Evolutionary conservation across 1,284 basidiomycete species (phyloP).

Genomic region (Irpex sp.): DNA sequence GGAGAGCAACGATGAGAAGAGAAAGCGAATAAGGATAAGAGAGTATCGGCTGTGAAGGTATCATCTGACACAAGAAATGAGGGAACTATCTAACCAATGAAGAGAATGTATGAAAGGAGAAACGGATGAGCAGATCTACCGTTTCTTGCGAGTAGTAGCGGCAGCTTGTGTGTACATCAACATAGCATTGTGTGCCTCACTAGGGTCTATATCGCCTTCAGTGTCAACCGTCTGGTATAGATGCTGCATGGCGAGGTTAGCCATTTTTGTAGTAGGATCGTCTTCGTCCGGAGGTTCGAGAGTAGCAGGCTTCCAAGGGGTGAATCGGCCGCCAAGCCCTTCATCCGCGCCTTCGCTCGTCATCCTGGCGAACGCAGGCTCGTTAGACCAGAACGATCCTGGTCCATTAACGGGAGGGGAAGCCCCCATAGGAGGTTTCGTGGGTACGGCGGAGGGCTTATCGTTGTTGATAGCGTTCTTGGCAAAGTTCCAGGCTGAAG

Average conservation of each 20-base stretch:
- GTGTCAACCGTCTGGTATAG: constrained; percentile 1
- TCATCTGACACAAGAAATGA: background rate
- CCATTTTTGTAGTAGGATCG: constrained; percentile 10
- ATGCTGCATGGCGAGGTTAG: constrained; percentile 9
- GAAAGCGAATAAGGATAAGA: background rate
- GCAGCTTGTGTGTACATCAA: constrained; percentile 10
- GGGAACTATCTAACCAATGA: background rate
- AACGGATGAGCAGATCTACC: background rate
- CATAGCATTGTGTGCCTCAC: constrained; percentile 8
- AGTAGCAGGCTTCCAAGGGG: constrained; percentile 5
- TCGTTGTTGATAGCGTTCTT: constrained; percentile 1
- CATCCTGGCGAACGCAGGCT: constrained; percentile 1
- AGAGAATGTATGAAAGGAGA: background rate
- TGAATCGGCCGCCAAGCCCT: constrained; percentile 5
- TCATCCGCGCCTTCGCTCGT: constrained; percentile 1
- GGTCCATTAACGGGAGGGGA: background rate
- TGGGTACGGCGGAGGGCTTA: background rate
- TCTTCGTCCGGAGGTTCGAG: background rate
- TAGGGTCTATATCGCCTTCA: background rate
- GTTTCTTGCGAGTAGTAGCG: constrained; percentile 6
- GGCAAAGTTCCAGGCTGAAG: constrained; percentile 6
- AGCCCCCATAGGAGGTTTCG: background rate
- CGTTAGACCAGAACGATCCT: constrained; percentile 1
- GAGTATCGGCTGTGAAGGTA: background rate
- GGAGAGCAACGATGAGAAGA: background rate